Evolutionary conservation across 2,329 filamentous ascomycete species (phyloP), one percentile per base, ranked within the genome.

Genomic region (Trichoderma hamatum): DNA sequence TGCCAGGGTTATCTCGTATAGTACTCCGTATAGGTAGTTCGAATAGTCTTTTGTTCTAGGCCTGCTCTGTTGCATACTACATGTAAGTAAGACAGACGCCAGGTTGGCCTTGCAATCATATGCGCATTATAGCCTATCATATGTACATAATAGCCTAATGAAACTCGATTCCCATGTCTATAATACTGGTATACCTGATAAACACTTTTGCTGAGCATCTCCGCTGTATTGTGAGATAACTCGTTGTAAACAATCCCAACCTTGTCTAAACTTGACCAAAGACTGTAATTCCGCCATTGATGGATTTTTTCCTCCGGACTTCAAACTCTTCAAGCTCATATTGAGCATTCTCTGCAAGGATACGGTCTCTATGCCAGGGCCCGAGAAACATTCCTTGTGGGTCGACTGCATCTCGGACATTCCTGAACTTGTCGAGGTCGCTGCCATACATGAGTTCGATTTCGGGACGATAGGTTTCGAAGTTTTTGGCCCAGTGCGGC

Each of bases 401-500:
- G 76, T 97, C 93, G 39, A 88, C 89, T 64, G 88, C 84, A 70
- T 90, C 84, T 65, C 94, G 85, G 7, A 96, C 84, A 32, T 84
- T 81, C 51, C 91, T 83, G 86, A 91, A 97, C 58, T 86, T 81
- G 21, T 84, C 80, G 69, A 96, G 82, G 59, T 90, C 82, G n/a
- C 84, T 78, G 51, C 90, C 90, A 77, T 96, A 96, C 78, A 92
- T 88, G 1, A 79, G 78, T 69, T 87, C 85, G 54, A 97, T 84
- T 34, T 92, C 88, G 0, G 82, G 75, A 13, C 86, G 84, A 4
- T 86, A 84, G 10, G 85, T 84, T 58, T 84, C 82, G 79, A 96
- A 97, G 78, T 97, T 97, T 85, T 97, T 97, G 9, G 94, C 94
- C 92, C 94, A 97, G 80, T 97, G 94, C 21, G 94, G 94, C 56